A percentile compares a stretch with the other conserved stretches of the same genome.
Conservation (phyloP, 768 basidiomycete species). For the Rhodosporidiobolus sp. region DNA sequence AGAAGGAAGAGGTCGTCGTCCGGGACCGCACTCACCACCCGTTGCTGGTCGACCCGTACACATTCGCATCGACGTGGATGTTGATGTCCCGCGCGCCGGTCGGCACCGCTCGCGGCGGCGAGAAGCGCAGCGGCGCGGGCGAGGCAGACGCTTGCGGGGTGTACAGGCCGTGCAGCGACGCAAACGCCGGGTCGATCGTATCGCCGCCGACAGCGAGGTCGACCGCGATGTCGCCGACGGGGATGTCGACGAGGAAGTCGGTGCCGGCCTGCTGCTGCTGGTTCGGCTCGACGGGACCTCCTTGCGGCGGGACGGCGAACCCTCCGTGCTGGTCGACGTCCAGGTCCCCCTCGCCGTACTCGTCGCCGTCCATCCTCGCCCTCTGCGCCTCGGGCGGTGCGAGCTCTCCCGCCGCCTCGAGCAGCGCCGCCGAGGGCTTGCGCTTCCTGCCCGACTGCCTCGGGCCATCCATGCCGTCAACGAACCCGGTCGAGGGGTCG, state of each 20-base stretch:
- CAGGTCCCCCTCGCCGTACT: background rate
- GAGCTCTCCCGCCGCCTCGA: conserved; percentile 35
- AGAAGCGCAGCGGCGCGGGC: conserved; percentile 23
- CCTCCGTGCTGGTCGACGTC: background rate
- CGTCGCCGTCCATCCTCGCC: background rate
- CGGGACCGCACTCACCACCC: too few species aligned
- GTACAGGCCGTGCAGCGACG: conserved; percentile 1
- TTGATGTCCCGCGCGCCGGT: background rate
- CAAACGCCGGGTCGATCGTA: too few species aligned
- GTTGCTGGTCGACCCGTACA: too few species aligned
- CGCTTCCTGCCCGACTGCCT: conserved; percentile 30
- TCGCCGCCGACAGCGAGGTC: background rate
- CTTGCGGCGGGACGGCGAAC: background rate
- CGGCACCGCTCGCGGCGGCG: background rate
- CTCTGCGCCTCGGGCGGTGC: conserved; percentile 5
- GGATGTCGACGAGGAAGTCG: background rate
- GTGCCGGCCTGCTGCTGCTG: background rate
- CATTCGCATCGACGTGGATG: too few species aligned
- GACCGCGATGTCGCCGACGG: background rate
- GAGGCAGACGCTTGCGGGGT: background rate
- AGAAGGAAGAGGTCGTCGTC: too few species aligned
- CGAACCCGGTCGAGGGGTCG: conserved; percentile 14
- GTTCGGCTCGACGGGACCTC: background rate
- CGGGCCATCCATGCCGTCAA: conserved; percentile 17
- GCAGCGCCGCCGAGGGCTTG: conserved; percentile 32